Evolutionary conservation across 2,329 filamentous ascomycete species (phyloP).

Genomic region (Alternaria sp.): DNA sequence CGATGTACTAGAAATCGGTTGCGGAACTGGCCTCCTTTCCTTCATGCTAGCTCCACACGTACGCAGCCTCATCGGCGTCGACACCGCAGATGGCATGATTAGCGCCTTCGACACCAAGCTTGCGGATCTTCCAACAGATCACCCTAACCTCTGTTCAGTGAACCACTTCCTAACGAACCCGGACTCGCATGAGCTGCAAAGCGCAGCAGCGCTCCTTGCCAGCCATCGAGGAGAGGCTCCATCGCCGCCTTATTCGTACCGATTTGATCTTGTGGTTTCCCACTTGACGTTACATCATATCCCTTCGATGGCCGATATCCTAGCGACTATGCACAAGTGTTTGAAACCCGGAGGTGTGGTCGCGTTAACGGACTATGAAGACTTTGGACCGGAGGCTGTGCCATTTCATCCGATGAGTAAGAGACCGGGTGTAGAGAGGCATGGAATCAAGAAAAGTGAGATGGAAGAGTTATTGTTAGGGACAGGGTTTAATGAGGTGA

Average conservation of each 20-base stretch:
- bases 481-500: conserved; percentile 58
- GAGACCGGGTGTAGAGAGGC: conserved; percentile 61
- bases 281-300: conserved; percentile 66
- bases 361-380: conserved; percentile 65
- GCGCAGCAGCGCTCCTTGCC: conserved; percentile 45
- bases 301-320: conserved; percentile 51
- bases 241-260: conserved; percentile 32
- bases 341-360: conserved; percentile 57
- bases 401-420: conserved; percentile 61
- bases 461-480: conserved; percentile 54
- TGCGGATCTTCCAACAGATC: conserved; percentile 21
- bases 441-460: conserved; percentile 56
- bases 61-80: conserved; percentile 59
- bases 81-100: conserved; percentile 64
- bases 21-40: conserved; percentile 63
- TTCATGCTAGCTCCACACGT: conserved; percentile 58
- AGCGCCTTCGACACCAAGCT: conserved; percentile 57
- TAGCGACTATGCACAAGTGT: conserved; percentile 56
- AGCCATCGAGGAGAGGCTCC: conserved; percentile 33
- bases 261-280: conserved; percentile 60
- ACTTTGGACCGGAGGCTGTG: conserved; percentile 60
- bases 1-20: conserved; percentile 63
- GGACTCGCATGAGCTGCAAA: conserved; percentile 50
- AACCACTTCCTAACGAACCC: conserved; percentile 58
- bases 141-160: conserved; percentile 55